Base-by-base conservation (phyloP, 75 land plant species). In the Sequoiadendron giganteum region DNA sequence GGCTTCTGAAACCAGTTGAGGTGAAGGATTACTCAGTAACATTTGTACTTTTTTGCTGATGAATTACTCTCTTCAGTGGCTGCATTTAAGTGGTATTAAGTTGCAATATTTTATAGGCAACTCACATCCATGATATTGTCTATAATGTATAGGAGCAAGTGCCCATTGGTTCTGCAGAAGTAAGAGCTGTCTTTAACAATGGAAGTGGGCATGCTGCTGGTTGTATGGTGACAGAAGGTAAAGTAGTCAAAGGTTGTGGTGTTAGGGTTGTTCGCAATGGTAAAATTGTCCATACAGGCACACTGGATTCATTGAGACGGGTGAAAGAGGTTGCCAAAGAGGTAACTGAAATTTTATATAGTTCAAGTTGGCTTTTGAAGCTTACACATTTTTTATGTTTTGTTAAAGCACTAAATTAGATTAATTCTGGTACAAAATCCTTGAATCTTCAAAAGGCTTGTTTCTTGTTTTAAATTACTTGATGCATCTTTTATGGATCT, bases 141-240 rank as follows among this genome's bases (percentile, higher is more conserved):
- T 81, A 43, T 39, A 28, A 43, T 86, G 21, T 86, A 45, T 91
- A 98, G 99, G 99, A 98, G 79, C 90, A 98, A 92, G 90, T 97
- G 56, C 88, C 97, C 42, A 96, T 97, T 85, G 99, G 99, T 83
- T 52, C 86, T 85, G 99, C 99, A 42, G 96, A 94, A 88, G 97
- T 98, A 21, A 92, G 96, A 91, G 99, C 99, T 42, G 89, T 93
- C 47, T 98, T 98, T 65, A 96, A 92, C 80, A 97, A 95, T 91
- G 99, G 99, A 72, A 98, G 99, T 90, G 97, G 99, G 76, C 89
- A 90, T 61, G 96, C 95, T 89, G 99, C 99, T 86, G 99, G 99
- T 48, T 98, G 99, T 88, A 98, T 97, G 97, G 96, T 98, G 76
- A 93, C 90, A 18, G 99, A 98, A 87, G 99, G 99, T 19, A 98